Conservation (phyloP, 768 basidiomycete genomes). For the Auriculariales sp. region DNA sequence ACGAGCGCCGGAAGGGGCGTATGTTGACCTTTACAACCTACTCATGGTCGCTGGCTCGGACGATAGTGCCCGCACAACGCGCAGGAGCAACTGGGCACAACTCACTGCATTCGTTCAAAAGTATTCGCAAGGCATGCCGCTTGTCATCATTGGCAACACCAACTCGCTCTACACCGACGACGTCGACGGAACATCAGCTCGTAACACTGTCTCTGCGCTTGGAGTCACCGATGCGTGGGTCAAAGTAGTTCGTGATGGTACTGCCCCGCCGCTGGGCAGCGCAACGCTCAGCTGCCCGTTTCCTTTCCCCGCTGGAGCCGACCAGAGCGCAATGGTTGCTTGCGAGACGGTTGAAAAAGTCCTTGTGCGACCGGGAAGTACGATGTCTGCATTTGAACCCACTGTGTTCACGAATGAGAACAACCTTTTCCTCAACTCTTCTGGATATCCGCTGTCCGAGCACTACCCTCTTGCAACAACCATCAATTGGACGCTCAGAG, state of each 20-base stretch:
- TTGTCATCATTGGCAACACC: conserved; percentile 25
- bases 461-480: conserved; percentile 20
- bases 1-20: conserved; percentile 18
- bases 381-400: conserved; percentile 12
- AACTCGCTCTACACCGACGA: conserved; percentile 21
- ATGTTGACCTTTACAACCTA: conserved; percentile 24
- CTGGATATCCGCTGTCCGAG: conserved; percentile 20
- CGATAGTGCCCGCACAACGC: conserved; percentile 17
- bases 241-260: conserved; percentile 13
- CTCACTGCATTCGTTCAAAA: conserved; percentile 15
- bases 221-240: conserved; percentile 20
- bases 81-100: conserved; percentile 20
- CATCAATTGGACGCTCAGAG: conserved; percentile 18
- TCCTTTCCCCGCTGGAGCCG: no score
- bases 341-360: conserved; percentile 29
- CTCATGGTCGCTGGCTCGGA: conserved; percentile 24
- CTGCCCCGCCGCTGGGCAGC: conserved; percentile 15
- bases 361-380: conserved; percentile 15
- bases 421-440: conserved; percentile 16
- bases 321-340: conserved; percentile 13
- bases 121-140: conserved; percentile 20
- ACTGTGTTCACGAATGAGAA: conserved; percentile 19
- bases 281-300: conserved; percentile 16
- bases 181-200: conserved; percentile 14
- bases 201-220: conserved; percentile 11